phyloP scores from a whole-genome alignment of 2,329 filamentous ascomycete genomes.

The Aspergillus sergii region DNA sequence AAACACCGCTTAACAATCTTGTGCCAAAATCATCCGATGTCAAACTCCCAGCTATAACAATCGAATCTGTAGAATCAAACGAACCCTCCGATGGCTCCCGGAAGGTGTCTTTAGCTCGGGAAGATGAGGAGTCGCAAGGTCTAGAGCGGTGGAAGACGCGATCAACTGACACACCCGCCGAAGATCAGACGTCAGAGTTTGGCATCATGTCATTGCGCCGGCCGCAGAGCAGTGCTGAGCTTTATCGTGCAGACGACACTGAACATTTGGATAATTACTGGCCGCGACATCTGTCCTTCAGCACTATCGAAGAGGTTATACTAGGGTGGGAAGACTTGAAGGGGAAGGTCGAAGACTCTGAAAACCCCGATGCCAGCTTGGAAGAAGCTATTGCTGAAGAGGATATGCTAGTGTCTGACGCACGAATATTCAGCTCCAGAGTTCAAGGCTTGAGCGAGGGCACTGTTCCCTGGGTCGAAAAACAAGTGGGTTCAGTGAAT shows the following conservation, averaged over 20 bases:
- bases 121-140: constrained; percentile 32
- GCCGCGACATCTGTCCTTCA: constrained; percentile 50
- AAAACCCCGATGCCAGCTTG: constrained; percentile 43
- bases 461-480: constrained; percentile 47
- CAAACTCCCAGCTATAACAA: constrained; percentile 36
- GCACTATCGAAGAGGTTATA: constrained; percentile 49
- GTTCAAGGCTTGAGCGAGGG: constrained; percentile 41
- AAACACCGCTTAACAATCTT: constrained; percentile 11
- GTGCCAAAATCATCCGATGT: constrained; percentile 18
- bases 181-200: constrained; percentile 30
- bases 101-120: constrained; percentile 17
- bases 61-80: constrained; percentile 29
- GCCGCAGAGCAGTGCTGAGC: constrained; percentile 39
- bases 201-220: constrained; percentile 38
- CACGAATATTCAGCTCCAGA: constrained; percentile 36
- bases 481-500: constrained; percentile 46
- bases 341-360: constrained; percentile 25
- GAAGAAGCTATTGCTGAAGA: constrained; percentile 45
- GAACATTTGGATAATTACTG: constrained; percentile 34
- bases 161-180: constrained; percentile 33
- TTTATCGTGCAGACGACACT: constrained; percentile 22
- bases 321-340: constrained; percentile 38
- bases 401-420: constrained; percentile 41
- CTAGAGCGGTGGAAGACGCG: constrained; percentile 31
- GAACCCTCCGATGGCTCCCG: constrained; percentile 20